phyloP scores from a whole-genome alignment of 306 rosid genomes.

The Citrullus mucosospermus region DNA sequence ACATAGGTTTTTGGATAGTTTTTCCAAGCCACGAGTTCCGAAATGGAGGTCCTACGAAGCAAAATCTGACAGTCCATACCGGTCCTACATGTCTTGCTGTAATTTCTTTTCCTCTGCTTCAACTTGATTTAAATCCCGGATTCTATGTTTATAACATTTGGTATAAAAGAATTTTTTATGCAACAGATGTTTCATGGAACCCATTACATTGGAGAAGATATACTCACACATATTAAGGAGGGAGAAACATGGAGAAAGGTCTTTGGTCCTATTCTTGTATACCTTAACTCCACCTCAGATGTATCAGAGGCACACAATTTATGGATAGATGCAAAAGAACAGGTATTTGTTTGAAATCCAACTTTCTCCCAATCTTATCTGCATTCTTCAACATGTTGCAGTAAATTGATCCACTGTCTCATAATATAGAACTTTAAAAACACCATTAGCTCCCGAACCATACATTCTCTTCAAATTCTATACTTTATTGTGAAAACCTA shows the following conservation, averaged over 20 bases:
- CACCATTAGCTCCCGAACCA: background rate
- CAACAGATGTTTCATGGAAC: conserved; percentile 40
- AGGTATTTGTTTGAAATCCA: conserved; percentile 13
- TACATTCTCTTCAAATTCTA: background rate
- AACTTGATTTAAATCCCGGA: background rate
- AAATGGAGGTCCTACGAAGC: conserved; percentile 39
- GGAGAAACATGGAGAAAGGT: conserved; percentile 38
- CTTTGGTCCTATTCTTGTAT: conserved; percentile 30
- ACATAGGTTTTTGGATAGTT: conserved; percentile 27
- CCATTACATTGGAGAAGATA: conserved; percentile 32
- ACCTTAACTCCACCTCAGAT: conserved; percentile 28
- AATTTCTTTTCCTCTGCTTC: background rate
- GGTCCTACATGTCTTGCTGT: conserved; percentile 37
- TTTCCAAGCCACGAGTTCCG: conserved; percentile 31
- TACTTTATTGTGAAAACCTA: background rate
- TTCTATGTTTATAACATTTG: background rate
- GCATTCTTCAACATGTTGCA: background rate
- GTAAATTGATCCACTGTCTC: background rate
- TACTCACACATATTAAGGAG: conserved; percentile 24
- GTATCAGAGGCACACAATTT: conserved; percentile 22
- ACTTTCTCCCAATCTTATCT: background rate
- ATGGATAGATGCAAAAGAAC: conserved; percentile 31
- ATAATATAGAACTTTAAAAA: background rate
- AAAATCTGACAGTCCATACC: conserved; percentile 33
- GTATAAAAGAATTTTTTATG: background rate